These are phyloP conservation scores for Nyssa sinensis DNA, from an alignment of 148 eudicot species.

Conservation along the genomic window DNA sequence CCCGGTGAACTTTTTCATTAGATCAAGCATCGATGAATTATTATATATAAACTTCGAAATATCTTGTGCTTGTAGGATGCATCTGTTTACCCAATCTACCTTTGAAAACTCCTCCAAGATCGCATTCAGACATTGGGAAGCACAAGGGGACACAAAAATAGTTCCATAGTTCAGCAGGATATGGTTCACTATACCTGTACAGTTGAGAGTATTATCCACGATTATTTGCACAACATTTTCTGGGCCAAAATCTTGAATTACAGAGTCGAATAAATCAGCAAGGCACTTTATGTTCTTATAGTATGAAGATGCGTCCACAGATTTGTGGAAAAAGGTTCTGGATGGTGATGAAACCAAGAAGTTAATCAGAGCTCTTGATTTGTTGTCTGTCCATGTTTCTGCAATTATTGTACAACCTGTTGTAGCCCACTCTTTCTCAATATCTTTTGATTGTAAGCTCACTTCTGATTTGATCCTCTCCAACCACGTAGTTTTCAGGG, in stretches of 20 bases:
- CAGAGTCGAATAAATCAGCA: conserved; percentile 77
- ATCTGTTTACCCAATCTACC: conserved; percentile 82
- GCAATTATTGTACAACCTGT: conserved; percentile 94
- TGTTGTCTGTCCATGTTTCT: conserved; percentile 95
- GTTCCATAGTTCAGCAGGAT: conserved; percentile 67
- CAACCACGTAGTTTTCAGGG: conserved; percentile 70
- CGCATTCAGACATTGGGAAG: conserved; percentile 74
- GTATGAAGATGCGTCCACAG: conserved; percentile 80
- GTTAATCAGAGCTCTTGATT: conserved; percentile 77
- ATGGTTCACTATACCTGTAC: conserved; percentile 70
- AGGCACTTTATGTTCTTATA: conserved; percentile 66
- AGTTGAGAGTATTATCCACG: conserved; percentile 66
- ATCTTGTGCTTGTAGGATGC: conserved; percentile 78
- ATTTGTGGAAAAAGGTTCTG: conserved; percentile 85
- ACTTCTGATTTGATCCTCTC: conserved; percentile 67
- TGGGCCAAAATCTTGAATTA: conserved; percentile 77
- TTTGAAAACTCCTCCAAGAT: conserved; percentile 84
- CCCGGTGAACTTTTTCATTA: conserved; percentile 77
- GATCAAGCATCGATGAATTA: conserved; percentile 53
- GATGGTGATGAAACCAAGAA: conserved; percentile 95
- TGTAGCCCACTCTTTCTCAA: conserved; percentile 82
- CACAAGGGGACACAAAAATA: conserved; percentile 88
- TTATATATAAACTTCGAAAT: conserved; percentile 81
- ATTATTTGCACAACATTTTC: conserved; percentile 89
- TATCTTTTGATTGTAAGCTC: conserved; percentile 58